These are phyloP conservation scores for Pseudogymnoascus sp. DNA, from an alignment of 2,329 filamentous ascomycete genomes.

Conservation along the genomic window DNA sequence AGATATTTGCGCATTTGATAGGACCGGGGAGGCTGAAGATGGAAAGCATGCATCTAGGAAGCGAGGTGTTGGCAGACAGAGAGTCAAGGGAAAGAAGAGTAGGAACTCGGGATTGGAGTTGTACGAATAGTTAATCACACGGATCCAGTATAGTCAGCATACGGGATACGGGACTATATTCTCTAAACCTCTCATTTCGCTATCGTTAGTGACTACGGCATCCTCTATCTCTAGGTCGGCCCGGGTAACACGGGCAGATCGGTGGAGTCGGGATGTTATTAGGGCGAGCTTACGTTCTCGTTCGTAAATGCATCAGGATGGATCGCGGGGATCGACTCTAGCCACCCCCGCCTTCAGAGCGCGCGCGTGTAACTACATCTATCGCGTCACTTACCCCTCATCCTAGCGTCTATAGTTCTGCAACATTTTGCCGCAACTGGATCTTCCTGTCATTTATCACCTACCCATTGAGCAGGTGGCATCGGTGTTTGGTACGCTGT, in stretches of 20 bases:
- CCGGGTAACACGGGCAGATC: not conserved
- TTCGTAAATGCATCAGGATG: not conserved
- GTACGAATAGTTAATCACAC: not conserved
- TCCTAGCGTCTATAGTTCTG: not conserved
- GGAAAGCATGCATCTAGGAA: not conserved
- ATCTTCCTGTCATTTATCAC: not conserved
- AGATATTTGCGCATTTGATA: slow-evolving; percentile 4
- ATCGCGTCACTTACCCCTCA: not conserved
- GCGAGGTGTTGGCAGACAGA: not conserved
- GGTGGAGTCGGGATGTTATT: not conserved
- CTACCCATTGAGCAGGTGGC: not conserved
- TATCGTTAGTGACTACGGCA: not conserved
- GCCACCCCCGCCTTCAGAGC: not conserved
- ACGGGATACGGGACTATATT: not conserved
- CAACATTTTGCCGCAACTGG: not conserved
- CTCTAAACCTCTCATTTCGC: not conserved
- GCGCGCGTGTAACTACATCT: not conserved
- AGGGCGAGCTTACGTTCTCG: not conserved
- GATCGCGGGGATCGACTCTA: not conserved
- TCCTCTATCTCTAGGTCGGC: not conserved
- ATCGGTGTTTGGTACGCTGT: not conserved
- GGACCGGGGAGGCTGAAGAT: not conserved
- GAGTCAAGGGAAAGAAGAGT: not conserved
- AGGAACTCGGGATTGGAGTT: not conserved
- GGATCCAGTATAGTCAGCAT: not conserved